phyloP scores from a whole-genome alignment of 2,329 filamentous ascomycete genomes.

The Xylariomycetidae sp. region DNA sequence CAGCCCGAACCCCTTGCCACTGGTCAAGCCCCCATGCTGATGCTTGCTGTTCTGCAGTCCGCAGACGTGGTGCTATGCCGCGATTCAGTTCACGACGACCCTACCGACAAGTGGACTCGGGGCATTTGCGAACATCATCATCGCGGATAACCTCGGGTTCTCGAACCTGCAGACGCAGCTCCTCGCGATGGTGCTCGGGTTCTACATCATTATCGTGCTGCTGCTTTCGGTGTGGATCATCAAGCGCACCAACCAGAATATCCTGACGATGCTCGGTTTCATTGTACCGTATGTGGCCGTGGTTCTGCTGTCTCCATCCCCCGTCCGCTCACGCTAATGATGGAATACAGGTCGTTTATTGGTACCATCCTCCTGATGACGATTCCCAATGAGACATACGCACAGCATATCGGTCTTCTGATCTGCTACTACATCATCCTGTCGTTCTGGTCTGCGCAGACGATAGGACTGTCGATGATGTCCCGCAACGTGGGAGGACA shows the following conservation, averaged over 20 bases:
- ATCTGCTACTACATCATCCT: conserved; percentile 72
- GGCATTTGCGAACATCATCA: conserved; percentile 69
- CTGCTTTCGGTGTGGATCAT: conserved; percentile 61
- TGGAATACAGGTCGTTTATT: conserved; percentile 51
- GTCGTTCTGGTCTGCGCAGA: conserved; percentile 72
- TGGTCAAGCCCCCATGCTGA: no score
- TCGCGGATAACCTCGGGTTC: conserved; percentile 59
- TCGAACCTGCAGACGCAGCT: conserved; percentile 62
- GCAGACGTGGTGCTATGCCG: conserved; percentile 58
- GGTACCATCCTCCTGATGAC: conserved; percentile 70
- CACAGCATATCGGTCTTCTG: conserved; percentile 60
- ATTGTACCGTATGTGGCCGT: conserved; percentile 51
- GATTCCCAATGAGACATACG: conserved; percentile 49
- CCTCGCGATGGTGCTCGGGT: conserved; percentile 67
- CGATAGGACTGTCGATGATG: conserved; percentile 60
- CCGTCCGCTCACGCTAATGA: conserved; percentile 1
- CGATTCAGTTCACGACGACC: conserved; percentile 65
- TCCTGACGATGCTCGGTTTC: conserved; percentile 59
- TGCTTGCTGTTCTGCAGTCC: no score
- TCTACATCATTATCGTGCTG: conserved; percentile 66
- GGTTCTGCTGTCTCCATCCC: not conserved
- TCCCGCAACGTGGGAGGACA: conserved; percentile 66
- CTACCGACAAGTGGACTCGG: conserved; percentile 68
- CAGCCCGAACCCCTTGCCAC: no score
- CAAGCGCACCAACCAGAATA: conserved; percentile 63